A percentile compares a stretch with the other conserved stretches of the same genome.
Evolutionary conservation across 495 filamentous ascomycete species (phyloP).

Genomic region (Xylaria longipes): DNA sequence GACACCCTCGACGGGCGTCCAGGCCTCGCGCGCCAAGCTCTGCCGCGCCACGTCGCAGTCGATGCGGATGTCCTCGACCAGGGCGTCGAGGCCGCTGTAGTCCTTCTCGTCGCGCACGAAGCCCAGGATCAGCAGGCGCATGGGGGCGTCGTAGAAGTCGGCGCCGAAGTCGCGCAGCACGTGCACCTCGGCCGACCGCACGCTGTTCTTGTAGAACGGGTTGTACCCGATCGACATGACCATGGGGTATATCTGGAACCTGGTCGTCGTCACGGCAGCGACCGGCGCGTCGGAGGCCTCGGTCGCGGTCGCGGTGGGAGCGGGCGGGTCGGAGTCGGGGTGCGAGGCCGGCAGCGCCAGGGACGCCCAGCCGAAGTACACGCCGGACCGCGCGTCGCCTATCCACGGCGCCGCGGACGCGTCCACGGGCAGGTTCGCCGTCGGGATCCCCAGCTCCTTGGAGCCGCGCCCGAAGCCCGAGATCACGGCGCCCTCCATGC

Average conservation of each 20-base stretch:
- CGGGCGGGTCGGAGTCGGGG: slow-evolving; percentile 37
- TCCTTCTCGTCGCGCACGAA: slow-evolving; percentile 90
- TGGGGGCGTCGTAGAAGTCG: slow-evolving; percentile 84
- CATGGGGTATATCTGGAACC: slow-evolving; percentile 74
- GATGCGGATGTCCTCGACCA: slow-evolving; percentile 85
- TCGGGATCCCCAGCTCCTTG: slow-evolving; percentile 95
- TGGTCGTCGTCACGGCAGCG: slow-evolving; percentile 10
- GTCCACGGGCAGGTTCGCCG: slow-evolving; percentile 91
- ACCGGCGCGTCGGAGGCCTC: too few species aligned
- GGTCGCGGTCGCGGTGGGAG: slow-evolving; percentile 6
- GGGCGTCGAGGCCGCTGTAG: slow-evolving; percentile 79
- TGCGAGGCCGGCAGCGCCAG: slow-evolving; percentile 58
- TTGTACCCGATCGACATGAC: slow-evolving; percentile 97
- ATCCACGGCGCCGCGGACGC: slow-evolving; percentile 72
- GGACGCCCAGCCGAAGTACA: slow-evolving; percentile 91
- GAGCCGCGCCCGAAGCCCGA: slow-evolving; percentile 93
- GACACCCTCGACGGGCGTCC: slow-evolving; percentile 58
- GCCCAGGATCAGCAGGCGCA: slow-evolving; percentile 81
- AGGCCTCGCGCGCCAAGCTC: slow-evolving; percentile 74
- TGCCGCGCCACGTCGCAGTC: slow-evolving; percentile 83
- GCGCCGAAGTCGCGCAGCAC: slow-evolving; percentile 73
- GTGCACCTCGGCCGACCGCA: slow-evolving; percentile 88
- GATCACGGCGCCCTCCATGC: slow-evolving; percentile 82
- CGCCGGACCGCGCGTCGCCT: slow-evolving; percentile 71
- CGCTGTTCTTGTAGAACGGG: slow-evolving; percentile 88